Evolutionary conservation across 1,284 basidiomycete genomes (phyloP), one percentile per base, ranked within the genome.

Genomic region (Albatrellus sp.): DNA sequence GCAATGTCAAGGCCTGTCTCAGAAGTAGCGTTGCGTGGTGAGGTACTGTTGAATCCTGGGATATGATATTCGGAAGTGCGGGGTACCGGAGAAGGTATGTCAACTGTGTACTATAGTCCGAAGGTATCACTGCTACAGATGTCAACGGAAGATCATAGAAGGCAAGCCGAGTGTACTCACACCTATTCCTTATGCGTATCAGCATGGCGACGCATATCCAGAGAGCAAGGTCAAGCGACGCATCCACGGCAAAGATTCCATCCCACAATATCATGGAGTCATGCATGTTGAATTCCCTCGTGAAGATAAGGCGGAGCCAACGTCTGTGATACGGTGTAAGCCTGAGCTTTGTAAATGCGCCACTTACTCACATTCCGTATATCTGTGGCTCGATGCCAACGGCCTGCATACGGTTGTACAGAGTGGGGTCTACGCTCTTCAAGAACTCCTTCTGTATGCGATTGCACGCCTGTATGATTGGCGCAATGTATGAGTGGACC

Each of bases 131-230:
- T 90, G 54, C 20, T 35, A 24, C 28, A 51, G 30, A 13, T 34
- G 31, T 45, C 30, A 50, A 46, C 11, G 14, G 33, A 14, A 14
- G 1, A 16, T 29, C 40, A 29, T 14, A 13, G 29, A n/a, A 20
- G 31, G 6, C 34, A 7, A 8, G 14, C 4, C 40, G 16, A 20
- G n/a, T 40, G 19, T 24, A 64, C 83, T 63, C 54, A 90, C 89
- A 61, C 56, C 84, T 72, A 56, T 90, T 91, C 37, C 92, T 79
- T 55, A 94, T 88, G 39, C 93, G 78, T 46, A 96, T 74, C 10
- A 97, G 73, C 90, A 96, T 92, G 0, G 89, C 86, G 13, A 94
- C 77, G 56, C 88, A 90, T 44, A 93, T 67, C 80, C 85, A 92
- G 44, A 82, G 78, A 1, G 82, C 76, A 29, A 93, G 63, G 40